Evolutionary conservation across 192 early-diverging fungal genomes (phyloP), one percentile per base, ranked within the genome.

Genomic region (Phycomyces blakesleeanus): DNA sequence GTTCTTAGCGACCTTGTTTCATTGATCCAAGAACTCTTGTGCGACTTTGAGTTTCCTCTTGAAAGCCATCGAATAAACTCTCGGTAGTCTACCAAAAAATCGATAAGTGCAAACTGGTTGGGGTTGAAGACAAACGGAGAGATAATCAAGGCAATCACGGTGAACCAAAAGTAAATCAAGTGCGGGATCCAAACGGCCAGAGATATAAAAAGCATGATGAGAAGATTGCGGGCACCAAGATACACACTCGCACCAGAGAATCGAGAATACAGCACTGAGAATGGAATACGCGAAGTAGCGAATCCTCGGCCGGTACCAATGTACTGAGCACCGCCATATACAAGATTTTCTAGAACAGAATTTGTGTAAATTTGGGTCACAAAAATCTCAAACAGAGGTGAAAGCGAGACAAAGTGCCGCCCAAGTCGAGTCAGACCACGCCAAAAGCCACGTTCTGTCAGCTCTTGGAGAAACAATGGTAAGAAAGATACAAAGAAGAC

Each of bases 41-140:
- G 86, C 0, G 89, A 72, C 44, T 81, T 77, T 55, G 87, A 87
- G 65, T 92, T 92, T 47, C 90, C 89, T 5, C 87, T 80, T n/a
- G 85, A 89, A 50, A 94, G 75, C 90, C 92, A 94, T 56, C 83
- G 82, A 61, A 94, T 73, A 76, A 86, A 91, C 68, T 89, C 88
- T 42, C 80, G 83, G 69, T 91, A 94, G 67, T 94, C 92, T 7
- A 87, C 59, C 65, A 92, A 77, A 68, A 93, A 93, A 65, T 89
- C 87, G 0, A 78, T 78, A 56, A 92, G 77, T n/a, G 85, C 78
- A 55, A 94, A 93, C 73, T 94, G 92, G 63, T 92, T 90, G n/a
- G 90, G 91, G 59, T 94, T 94, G 73, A 91, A 94, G 40, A 94
- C 55, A 68, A 93, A 94, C 2, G 92, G 91, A 51, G 92, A 87